These are phyloP conservation scores for Serendipita indica DNA, from an alignment of 768 basidiomycete genomes.

Conservation along the genomic window DNA sequence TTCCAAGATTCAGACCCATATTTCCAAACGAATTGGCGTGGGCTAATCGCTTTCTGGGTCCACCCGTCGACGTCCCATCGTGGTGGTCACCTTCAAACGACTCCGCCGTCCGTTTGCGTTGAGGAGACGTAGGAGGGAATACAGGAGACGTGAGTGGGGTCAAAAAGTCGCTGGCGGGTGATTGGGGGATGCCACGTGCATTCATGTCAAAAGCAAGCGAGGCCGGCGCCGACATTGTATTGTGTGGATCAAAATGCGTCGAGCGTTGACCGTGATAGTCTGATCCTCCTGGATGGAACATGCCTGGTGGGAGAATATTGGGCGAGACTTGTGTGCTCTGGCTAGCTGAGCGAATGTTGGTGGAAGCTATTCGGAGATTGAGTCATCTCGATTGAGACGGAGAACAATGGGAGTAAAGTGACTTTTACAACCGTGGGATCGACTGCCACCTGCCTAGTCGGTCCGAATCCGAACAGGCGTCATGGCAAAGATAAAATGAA, in stretches of 20 bases:
- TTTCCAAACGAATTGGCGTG: not conserved
- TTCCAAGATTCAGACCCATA: not conserved
- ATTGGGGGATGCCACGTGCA: conserved; percentile 18
- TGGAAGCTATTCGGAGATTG: conserved; percentile 20
- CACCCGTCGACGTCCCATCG: not conserved
- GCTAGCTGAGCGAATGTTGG: not conserved
- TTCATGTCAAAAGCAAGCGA: conserved; percentile 49
- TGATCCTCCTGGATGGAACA: conserved; percentile 17
- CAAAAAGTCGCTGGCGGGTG: conserved; percentile 5
- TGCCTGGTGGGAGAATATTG: conserved; percentile 22
- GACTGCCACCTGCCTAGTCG: too few species aligned
- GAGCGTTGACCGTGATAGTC: conserved; percentile 11
- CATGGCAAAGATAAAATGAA: too few species aligned
- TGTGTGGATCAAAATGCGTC: conserved; percentile 8
- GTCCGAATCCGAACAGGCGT: too few species aligned
- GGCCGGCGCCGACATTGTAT: conserved; percentile 50
- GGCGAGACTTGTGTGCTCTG: conserved; percentile 13
- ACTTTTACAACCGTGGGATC: too few species aligned
- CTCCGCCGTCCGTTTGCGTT: not conserved
- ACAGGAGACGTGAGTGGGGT: conserved; percentile 2
- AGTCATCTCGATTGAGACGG: conserved; percentile 20
- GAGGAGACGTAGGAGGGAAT: not conserved
- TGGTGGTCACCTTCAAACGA: not conserved
- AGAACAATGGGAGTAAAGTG: conserved; percentile 18
- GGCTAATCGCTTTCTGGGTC: conserved; percentile 3